Conservation (phyloP, 2,329 filamentous ascomycete species). For the Cercospora brassicicola region DNA sequence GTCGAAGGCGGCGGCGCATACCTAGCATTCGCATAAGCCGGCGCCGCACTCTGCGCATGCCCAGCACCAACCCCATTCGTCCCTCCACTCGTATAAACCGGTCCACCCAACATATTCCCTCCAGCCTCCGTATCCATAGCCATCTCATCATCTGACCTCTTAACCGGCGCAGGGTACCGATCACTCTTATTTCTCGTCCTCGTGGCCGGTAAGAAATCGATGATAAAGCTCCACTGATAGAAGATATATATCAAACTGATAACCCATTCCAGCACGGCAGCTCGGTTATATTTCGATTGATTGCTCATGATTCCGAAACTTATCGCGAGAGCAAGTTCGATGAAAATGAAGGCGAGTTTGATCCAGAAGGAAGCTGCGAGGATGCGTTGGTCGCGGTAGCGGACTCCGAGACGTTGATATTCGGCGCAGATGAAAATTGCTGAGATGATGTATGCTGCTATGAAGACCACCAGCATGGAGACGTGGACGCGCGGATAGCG, state of each 20-base stretch:
- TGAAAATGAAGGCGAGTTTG: conserved; percentile 79
- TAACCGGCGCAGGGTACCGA: conserved; percentile 38
- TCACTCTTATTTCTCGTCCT: conserved; percentile 55
- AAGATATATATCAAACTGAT: conserved; percentile 83
- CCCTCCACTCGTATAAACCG: conserved; percentile 36
- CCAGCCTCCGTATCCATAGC: conserved; percentile 31
- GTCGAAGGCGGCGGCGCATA: conserved; percentile 5
- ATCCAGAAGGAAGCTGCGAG: conserved; percentile 80
- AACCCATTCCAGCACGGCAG: conserved; percentile 76
- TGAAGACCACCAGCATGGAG: conserved; percentile 77
- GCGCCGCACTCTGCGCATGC: conserved; percentile 2
- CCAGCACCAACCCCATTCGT: conserved; percentile 3
- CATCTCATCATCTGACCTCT: conserved; percentile 39
- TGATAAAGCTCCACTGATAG: conserved; percentile 75
- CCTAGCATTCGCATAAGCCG: conserved; percentile 14
- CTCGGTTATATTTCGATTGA: conserved; percentile 56
- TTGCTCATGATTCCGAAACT: conserved; percentile 61
- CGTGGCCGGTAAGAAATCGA: conserved; percentile 81
- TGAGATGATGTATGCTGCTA: conserved; percentile 78
- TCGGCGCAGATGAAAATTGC: conserved; percentile 89
- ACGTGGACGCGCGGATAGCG: conserved; percentile 68
- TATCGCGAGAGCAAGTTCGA: conserved; percentile 72
- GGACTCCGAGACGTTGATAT: conserved; percentile 80
- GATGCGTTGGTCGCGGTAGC: conserved; percentile 72
- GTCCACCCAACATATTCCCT: conserved; percentile 36